Conservation (phyloP, 768 basidiomycete species). For the Psilocybe cyanescens region DNA sequence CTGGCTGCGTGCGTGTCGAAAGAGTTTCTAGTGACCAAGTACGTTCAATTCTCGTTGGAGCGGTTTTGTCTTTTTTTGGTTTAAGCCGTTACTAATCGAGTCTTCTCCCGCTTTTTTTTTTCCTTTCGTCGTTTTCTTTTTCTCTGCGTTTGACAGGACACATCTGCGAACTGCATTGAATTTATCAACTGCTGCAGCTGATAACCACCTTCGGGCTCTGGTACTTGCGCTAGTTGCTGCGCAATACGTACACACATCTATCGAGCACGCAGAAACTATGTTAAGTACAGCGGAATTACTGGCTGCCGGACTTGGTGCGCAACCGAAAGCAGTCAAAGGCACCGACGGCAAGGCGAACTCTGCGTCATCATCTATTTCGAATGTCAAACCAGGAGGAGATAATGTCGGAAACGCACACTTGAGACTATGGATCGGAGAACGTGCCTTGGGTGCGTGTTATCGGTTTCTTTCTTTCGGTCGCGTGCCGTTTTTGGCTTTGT, state of each 20-base stretch:
- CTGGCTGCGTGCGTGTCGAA: slow-evolving; percentile 54
- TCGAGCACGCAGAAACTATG: slow-evolving; percentile 69
- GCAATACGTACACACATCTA: slow-evolving; percentile 73
- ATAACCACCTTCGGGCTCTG: slow-evolving; percentile 76
- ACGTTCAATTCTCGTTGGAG: slow-evolving; percentile 23
- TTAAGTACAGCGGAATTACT: slow-evolving; percentile 70
- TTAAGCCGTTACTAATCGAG: not conserved
- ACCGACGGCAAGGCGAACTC: slow-evolving; percentile 8
- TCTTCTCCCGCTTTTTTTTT: slow-evolving; percentile 11
- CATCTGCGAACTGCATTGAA: slow-evolving; percentile 64
- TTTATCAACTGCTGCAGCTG: slow-evolving; percentile 58
- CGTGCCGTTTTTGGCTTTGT: slow-evolving; percentile 22
- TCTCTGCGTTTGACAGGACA: slow-evolving; percentile 38
- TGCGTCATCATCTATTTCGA: not conserved
- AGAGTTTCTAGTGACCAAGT: slow-evolving; percentile 71
- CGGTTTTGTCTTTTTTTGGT: not conserved
- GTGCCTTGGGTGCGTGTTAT: slow-evolving; percentile 57
- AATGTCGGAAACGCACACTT: slow-evolving; percentile 64
- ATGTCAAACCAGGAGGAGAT: slow-evolving; percentile 23
- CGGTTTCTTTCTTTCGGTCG: slow-evolving; percentile 32
- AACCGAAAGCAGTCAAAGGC: slow-evolving; percentile 29
- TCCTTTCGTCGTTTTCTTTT: slow-evolving; percentile 4
- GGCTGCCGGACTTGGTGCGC: slow-evolving; percentile 69
- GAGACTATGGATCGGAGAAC: slow-evolving; percentile 74
- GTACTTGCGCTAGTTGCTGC: slow-evolving; percentile 69